Percentiles rank a stretch among this genome's conserved stretches.
phyloP scores from a whole-genome alignment of 2,329 filamentous ascomycete species.

The Helotiales sp. region DNA sequence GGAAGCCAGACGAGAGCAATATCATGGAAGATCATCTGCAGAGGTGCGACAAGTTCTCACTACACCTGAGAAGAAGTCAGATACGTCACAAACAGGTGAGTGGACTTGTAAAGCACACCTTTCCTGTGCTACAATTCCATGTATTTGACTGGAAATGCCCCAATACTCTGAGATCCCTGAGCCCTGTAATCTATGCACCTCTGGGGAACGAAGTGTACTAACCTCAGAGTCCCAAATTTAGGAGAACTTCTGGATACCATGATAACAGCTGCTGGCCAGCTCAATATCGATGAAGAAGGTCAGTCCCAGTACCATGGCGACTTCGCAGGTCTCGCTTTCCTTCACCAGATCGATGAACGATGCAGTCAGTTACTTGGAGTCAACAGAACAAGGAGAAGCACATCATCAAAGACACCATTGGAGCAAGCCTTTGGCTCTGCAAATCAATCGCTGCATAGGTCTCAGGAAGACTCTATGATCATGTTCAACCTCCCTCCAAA shows the following conservation, averaged over 20 bases:
- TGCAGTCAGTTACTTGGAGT: conserved; percentile 61
- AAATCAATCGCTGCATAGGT: background rate
- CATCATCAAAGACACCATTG: background rate
- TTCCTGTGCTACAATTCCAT: no score
- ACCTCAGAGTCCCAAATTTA: no score
- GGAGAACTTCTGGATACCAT: conserved; percentile 70
- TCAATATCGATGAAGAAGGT: conserved; percentile 85
- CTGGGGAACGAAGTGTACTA: no score
- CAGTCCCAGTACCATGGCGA: conserved; percentile 92
- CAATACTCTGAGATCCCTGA: no score
- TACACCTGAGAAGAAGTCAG: background rate
- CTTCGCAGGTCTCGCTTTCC: conserved; percentile 85
- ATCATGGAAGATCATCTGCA: background rate
- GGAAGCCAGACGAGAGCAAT: background rate
- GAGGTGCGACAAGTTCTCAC: background rate
- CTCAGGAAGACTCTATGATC: background rate
- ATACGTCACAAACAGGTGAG: background rate
- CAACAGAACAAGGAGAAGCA: background rate
- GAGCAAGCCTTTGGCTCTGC: background rate
- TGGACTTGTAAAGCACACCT: no score
- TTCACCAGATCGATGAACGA: conserved; percentile 81
- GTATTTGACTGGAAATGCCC: no score
- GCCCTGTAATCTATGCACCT: no score
- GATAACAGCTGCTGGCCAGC: conserved; percentile 83
- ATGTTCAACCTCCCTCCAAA: conserved; percentile 56